A percentile compares a stretch with the other conserved stretches of the same genome.
Evolutionary conservation across 2,329 filamentous ascomycete genomes (phyloP).

Genomic region (Keithomyces neogunnii): DNA sequence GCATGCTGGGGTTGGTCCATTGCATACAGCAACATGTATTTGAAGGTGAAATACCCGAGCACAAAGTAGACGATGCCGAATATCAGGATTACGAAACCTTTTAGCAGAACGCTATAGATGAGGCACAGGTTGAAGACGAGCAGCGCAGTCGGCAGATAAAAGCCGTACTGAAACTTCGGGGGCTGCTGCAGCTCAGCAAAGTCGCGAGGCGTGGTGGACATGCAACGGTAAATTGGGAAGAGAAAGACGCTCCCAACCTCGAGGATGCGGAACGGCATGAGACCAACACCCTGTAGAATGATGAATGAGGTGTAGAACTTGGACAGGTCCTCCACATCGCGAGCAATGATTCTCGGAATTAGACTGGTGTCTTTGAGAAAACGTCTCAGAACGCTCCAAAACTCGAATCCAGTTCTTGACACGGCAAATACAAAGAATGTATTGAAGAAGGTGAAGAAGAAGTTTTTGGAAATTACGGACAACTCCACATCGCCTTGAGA

Average conservation of each 20-base stretch:
- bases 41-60: slow-evolving; percentile 83
- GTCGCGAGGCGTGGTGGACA: slow-evolving; percentile 82
- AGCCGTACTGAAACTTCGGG: slow-evolving; percentile 88
- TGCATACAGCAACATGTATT: slow-evolving; percentile 94
- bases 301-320: slow-evolving; percentile 92
- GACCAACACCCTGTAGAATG: slow-evolving; percentile 83
- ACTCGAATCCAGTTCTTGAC: slow-evolving; percentile 71
- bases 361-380: slow-evolving; percentile 70
- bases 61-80: slow-evolving; percentile 77
- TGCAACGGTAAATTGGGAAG: slow-evolving; percentile 71
- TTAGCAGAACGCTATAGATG: slow-evolving; percentile 81
- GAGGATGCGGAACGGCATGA: slow-evolving; percentile 86
- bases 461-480: slow-evolving; percentile 95
- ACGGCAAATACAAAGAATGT: slow-evolving; percentile 93
- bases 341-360: slow-evolving; percentile 67
- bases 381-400: slow-evolving; percentile 63
- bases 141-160: slow-evolving; percentile 86
- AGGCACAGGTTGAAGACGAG: slow-evolving; percentile 92
- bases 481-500: slow-evolving; percentile 91
- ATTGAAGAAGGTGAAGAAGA: slow-evolving; percentile 99
- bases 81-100: slow-evolving; percentile 72
- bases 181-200: slow-evolving; percentile 75
- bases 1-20: slow-evolving; percentile 97
- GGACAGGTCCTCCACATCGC: slow-evolving; percentile 64
- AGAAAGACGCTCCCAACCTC: slow-evolving; percentile 80